Base-by-base conservation (phyloP, 371 early-diverging fungal genomes). In the Rhizomucor miehei region DNA sequence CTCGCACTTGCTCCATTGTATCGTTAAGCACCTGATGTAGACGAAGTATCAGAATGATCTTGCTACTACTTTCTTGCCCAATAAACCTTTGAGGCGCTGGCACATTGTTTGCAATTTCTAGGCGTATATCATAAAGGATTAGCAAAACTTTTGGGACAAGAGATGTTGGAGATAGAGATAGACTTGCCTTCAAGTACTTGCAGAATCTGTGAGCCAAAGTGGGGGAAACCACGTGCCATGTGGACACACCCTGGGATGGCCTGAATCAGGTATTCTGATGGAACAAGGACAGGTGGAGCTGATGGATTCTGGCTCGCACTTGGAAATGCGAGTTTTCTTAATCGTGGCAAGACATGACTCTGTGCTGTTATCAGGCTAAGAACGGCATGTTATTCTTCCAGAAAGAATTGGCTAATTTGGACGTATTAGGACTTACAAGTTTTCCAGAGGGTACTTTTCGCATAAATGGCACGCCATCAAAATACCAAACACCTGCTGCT, bases 401-500 rank as follows among this genome's bases (percentile, higher is more conserved):
- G 29, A 20, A 39, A 25, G 35, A 41, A 8, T 38, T 29, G 48
- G 17, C 6, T 4, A 48, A 6, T 12, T 24, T 23, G 6, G 3
- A 59, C 39, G 39, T 35, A 10, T 14, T 1, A 40, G 2, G 6
- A 57, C 71, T 62, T 67, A 74, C 78, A 73, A 75, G 46, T 60
- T 62, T 58, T 75, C 73, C 17, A 78, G 44, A 16, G 79, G 79
- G 24, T 78, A 78, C 46, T 73, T 70, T 45, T 78, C 73, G 51
- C 75, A 78, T 21, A 78, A 52, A 54, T 71, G 58, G 35, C 79
- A 75, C 2, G 69, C 75, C n/a, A 75, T 56, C 5, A 73, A 54
- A 8, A 75, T 71, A n/a, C 67, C 79, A 71, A 78, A 78, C 13
- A 78, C 70, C 50, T 75, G 73, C 37, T 78, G 73, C 11, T 78